Percentiles rank a stretch among this genome's conserved stretches.
Conservation (phyloP, 2,329 filamentous ascomycete genomes). For the Acrodontium crateriforme region DNA sequence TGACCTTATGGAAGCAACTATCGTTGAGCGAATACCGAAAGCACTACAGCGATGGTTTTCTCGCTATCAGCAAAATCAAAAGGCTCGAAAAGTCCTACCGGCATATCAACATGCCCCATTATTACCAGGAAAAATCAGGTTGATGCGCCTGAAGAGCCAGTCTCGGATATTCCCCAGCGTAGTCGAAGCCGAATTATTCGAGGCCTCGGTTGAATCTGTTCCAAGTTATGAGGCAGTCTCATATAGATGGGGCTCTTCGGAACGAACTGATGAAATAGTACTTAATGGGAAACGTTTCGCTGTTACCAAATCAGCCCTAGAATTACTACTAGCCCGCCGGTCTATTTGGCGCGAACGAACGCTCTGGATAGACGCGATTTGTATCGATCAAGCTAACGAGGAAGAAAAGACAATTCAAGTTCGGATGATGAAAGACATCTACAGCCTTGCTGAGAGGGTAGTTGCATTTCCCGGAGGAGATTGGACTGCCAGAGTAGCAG, state of each 20-base stretch:
- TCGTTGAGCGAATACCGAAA: too few relatives aligned
- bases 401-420: conserved; percentile 4
- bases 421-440: conserved; percentile 4
- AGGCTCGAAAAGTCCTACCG: too few relatives aligned
- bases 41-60: too few relatives aligned
- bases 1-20: too few relatives aligned
- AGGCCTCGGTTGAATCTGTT: too few relatives aligned
- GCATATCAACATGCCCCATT: too few relatives aligned
- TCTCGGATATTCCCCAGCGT: too few relatives aligned
- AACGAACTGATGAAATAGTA: neutral
- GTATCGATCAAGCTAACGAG: conserved; percentile 4
- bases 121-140: too few relatives aligned
- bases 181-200: too few relatives aligned
- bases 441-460: neutral
- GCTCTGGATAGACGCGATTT: conserved; percentile 5
- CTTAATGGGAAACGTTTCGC: neutral
- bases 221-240: conserved; percentile 4
- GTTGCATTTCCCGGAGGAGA: neutral
- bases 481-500: neutral
- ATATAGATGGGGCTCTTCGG: conserved; percentile 4
- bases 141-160: too few relatives aligned
- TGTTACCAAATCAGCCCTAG: neutral
- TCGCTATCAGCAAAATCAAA: too few relatives aligned
- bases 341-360: neutral
- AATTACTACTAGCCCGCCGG: neutral